Evolutionary conservation across 179 eudicot species (phyloP).

Genomic region (Gypsophila paniculata): DNA sequence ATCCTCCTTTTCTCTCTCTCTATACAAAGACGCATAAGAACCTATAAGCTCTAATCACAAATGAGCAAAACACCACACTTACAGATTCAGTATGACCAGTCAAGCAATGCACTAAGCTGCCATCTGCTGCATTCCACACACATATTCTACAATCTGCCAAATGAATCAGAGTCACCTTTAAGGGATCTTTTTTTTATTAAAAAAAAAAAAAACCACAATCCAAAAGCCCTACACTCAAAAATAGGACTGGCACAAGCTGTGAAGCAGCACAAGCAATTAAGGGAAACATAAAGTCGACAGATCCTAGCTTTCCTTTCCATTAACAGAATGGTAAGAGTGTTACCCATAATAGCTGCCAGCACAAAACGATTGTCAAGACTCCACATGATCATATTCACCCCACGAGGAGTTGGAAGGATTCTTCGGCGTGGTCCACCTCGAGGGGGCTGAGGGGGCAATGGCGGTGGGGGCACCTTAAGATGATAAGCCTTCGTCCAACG

Average conservation of each 20-base stretch:
- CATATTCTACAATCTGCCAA: constrained; percentile 97
- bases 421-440: constrained; percentile 97
- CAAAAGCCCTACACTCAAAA: neutral
- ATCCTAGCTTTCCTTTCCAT: no score
- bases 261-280: neutral
- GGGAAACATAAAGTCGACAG: neutral
- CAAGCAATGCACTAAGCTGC: constrained; percentile 95
- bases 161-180: constrained; percentile 11
- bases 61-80: constrained; percentile 30
- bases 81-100: constrained; percentile 97
- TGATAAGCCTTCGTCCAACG: constrained; percentile 89
- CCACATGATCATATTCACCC: constrained; percentile 96
- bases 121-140: constrained; percentile 98
- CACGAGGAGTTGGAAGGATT: constrained; percentile 93
- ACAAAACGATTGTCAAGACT: constrained; percentile 96
- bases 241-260: neutral
- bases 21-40: neutral
- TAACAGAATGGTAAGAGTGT: constrained; percentile 17
- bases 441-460: constrained; percentile 88
- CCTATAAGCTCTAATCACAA: neutral
- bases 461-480: constrained; percentile 94
- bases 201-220: neutral
- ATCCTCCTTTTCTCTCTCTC: neutral
- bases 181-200: no score
- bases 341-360: constrained; percentile 99